These are phyloP conservation scores for Populus simonii DNA, from an alignment of 345 rosid genomes.

Conservation along the genomic window DNA sequence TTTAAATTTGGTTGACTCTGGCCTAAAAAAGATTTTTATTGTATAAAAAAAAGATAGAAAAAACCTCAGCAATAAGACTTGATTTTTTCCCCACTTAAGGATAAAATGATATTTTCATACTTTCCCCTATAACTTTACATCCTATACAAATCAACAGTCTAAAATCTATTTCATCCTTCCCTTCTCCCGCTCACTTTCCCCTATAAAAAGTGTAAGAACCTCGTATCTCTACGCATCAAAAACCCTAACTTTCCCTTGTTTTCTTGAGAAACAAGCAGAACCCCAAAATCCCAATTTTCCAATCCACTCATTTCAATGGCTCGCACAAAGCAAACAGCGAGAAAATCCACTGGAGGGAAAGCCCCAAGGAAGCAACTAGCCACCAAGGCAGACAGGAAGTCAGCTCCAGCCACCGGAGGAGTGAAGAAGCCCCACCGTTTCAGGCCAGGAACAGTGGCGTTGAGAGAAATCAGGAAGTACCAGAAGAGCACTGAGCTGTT, in stretches of 20 bases:
- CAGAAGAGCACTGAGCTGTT: conserved; percentile 29
- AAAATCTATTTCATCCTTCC: not conserved
- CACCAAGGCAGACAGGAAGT: conserved; percentile 19
- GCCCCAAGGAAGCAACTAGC: conserved; percentile 29
- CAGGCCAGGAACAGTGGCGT: conserved; percentile 27
- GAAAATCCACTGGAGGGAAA: conserved; percentile 25
- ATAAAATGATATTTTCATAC: no score
- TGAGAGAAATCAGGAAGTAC: conserved; percentile 28
- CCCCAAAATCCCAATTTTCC: not conserved
- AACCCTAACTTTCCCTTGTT: not conserved
- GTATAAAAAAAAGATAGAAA: no score
- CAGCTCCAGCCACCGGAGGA: conserved; percentile 30
- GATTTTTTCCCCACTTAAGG: no score
- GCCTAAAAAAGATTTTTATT: no score
- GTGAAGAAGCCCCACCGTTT: conserved; percentile 29
- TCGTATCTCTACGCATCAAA: not conserved
- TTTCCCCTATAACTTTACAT: no score
- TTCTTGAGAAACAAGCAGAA: not conserved
- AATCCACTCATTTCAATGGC: conserved; percentile 6
- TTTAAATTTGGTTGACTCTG: no score
- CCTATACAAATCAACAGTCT: not conserved
- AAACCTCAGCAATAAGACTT: no score
- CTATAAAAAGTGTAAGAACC: conserved; percentile 9
- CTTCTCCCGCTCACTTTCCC: not conserved
- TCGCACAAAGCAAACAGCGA: conserved; percentile 27